Evolutionary conservation across 225 moss, liverwort and hornwort genomes (phyloP).

Genomic region (Pleurozium schreberi): DNA sequence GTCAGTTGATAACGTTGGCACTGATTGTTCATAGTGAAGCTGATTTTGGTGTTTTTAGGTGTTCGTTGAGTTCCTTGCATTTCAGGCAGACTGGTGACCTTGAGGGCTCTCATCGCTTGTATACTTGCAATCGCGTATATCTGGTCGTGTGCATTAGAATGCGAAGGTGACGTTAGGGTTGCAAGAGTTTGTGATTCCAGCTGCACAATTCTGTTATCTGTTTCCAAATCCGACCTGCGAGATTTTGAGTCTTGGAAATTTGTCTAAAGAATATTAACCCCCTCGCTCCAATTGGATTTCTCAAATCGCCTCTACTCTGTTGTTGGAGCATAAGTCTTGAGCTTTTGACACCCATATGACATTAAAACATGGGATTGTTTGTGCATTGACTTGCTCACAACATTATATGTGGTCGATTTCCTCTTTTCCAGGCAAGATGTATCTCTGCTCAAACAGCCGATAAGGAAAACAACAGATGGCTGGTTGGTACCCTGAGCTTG

Average conservation of each 20-base stretch:
- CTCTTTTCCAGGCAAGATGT: slow-evolving; percentile 20
- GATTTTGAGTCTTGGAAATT: neutral
- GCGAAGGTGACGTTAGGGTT: neutral
- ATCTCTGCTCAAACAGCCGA: slow-evolving; percentile 24
- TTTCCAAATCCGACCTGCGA: neutral
- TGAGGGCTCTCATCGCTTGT: neutral
- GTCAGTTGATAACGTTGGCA: neutral
- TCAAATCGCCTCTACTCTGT: neutral
- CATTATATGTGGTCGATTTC: neutral
- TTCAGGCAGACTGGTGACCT: neutral
- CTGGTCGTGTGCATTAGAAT: neutral
- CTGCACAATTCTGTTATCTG: neutral
- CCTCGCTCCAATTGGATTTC: neutral
- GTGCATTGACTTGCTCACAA: neutral
- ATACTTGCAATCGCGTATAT: neutral
- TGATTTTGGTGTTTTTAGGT: neutral
- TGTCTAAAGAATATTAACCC: neutral
- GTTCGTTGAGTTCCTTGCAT: neutral
- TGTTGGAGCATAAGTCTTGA: neutral
- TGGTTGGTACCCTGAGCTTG: slow-evolving; percentile 38
- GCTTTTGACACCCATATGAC: no score
- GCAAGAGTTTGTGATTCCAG: neutral
- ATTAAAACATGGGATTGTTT: no score
- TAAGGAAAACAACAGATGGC: slow-evolving; percentile 18
- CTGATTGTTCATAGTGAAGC: neutral